Evolutionary conservation across 2,329 filamentous ascomycete genomes (phyloP).

Genomic region (Tolypocladium guangdongense): DNA sequence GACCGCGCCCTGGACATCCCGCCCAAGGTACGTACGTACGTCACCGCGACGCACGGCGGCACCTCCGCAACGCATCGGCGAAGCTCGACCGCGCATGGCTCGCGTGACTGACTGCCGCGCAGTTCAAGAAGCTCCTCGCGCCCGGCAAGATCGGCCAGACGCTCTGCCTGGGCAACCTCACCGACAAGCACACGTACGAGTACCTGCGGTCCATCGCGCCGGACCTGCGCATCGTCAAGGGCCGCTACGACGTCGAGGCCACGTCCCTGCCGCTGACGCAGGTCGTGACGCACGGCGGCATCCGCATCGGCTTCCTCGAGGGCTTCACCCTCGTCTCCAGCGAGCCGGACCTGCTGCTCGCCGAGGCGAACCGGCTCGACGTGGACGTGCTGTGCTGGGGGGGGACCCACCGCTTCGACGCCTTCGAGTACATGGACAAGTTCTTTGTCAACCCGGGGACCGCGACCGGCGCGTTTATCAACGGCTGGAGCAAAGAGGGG

Average conservation of each 20-base stretch:
- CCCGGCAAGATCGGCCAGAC: slow-evolving; percentile 77
- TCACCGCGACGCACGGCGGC: neutral
- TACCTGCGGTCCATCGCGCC: slow-evolving; percentile 66
- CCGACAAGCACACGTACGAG: slow-evolving; percentile 70
- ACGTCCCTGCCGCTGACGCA: slow-evolving; percentile 54
- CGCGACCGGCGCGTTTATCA: slow-evolving; percentile 52
- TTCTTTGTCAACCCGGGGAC: slow-evolving; percentile 62
- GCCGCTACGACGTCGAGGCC: slow-evolving; percentile 56
- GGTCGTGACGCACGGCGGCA: slow-evolving; percentile 53
- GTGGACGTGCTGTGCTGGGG: slow-evolving; percentile 61
- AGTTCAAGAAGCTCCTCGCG: slow-evolving; percentile 80
- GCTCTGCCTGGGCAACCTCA: slow-evolving; percentile 70
- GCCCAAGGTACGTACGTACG: slow-evolving; percentile 53
- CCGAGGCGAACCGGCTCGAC: slow-evolving; percentile 57
- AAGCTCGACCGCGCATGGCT: neutral
- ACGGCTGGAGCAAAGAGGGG: slow-evolving; percentile 44
- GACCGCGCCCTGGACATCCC: slow-evolving; percentile 87
- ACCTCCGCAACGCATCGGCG: no score
- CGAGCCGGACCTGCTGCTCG: slow-evolving; percentile 55
- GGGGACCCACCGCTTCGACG: slow-evolving; percentile 58
- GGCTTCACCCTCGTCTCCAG: slow-evolving; percentile 57
- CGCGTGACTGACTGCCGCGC: slow-evolving; percentile 6
- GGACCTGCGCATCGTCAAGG: slow-evolving; percentile 59
- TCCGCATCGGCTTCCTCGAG: slow-evolving; percentile 57
- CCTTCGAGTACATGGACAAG: slow-evolving; percentile 65